A percentile compares a stretch with the other conserved stretches of the same genome.
Conservation (phyloP, 768 basidiomycete genomes). For the Agaricus blazei region DNA sequence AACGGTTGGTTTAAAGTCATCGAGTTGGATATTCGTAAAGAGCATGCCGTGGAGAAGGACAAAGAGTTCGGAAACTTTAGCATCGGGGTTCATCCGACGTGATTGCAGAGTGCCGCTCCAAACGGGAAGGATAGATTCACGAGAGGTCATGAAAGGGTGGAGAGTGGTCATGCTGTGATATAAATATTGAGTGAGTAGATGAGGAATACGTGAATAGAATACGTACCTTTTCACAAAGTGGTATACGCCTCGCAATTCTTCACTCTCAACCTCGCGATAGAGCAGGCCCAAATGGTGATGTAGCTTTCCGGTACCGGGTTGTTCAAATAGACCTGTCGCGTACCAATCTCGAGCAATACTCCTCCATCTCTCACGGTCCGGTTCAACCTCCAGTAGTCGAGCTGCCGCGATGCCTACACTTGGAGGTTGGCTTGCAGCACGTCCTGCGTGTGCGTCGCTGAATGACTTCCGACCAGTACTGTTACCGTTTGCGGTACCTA, state of each 20-base stretch:
- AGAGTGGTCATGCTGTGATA: constrained; percentile 80
- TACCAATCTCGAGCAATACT: constrained; percentile 92
- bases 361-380: constrained; percentile 91
- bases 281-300: constrained; percentile 93
- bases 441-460: constrained; percentile 45
- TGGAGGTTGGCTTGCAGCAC: constrained; percentile 61
- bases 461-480: constrained; percentile 28
- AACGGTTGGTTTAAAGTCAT: constrained; percentile 80
- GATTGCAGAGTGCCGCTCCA: constrained; percentile 77
- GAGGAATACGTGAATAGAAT: constrained; percentile 3
- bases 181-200: not conserved
- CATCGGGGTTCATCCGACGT: constrained; percentile 72
- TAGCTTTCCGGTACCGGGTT: constrained; percentile 90
- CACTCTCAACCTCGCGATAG: constrained; percentile 74
- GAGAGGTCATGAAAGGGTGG: constrained; percentile 82
- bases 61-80: constrained; percentile 72
- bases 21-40: constrained; percentile 91
- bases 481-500: constrained; percentile 15
- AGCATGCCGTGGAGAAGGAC: constrained; percentile 95
- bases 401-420: constrained; percentile 87
- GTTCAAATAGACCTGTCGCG: constrained; percentile 76
- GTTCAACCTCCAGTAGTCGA: constrained; percentile 76
- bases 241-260: constrained; percentile 83
- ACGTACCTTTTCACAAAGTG: constrained; percentile 92
- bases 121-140: constrained; percentile 85